Evolutionary conservation across 805 yeast genomes (phyloP).

Genomic region (Saccharomycopsis malanga): DNA sequence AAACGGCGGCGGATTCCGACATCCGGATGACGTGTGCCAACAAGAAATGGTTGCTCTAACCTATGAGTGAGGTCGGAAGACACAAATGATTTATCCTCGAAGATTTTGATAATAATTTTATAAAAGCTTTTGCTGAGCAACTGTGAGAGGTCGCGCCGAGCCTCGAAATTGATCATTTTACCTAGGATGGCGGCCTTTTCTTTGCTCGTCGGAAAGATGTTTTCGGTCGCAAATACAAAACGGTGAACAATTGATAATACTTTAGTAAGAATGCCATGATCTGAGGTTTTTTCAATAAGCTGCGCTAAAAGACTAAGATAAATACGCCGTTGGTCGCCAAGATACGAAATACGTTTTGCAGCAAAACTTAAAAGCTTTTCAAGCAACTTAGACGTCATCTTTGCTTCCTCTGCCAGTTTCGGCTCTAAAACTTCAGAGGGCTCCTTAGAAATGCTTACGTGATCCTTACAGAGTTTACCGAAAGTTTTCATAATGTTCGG

Average conservation of each 20-base stretch:
- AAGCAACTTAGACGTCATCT: conserved; percentile 67
- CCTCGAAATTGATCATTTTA: conserved; percentile 92
- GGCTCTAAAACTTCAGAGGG: conserved; percentile 18
- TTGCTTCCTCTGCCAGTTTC: conserved; percentile 51
- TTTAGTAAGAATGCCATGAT: conserved; percentile 62
- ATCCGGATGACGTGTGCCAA: conserved; percentile 82
- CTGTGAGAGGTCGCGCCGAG: conserved; percentile 51
- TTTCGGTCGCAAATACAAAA: conserved; percentile 79
- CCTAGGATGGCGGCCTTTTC: conserved; percentile 92
- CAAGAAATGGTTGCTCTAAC: conserved; percentile 93
- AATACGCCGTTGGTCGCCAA: conserved; percentile 91
- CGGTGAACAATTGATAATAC: conserved; percentile 70
- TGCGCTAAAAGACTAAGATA: conserved; percentile 84
- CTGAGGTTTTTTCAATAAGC: conserved; percentile 81
- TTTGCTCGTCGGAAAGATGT: conserved; percentile 83
- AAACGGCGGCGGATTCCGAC: conserved; percentile 66
- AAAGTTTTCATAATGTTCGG: conserved; percentile 80
- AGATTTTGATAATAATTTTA: conserved; percentile 79
- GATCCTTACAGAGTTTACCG: conserved; percentile 84
- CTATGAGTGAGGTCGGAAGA: conserved; percentile 88
- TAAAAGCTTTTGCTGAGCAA: conserved; percentile 65
- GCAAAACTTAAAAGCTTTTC: conserved; percentile 72
- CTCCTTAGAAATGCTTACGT: conserved; percentile 40
- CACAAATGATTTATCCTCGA: conserved; percentile 68
- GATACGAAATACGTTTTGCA: conserved; percentile 70